A percentile compares a stretch with the other conserved stretches of the same genome.
These are phyloP conservation scores for Alternaria solani DNA, from an alignment of 2,329 filamentous ascomycete species.

Conservation along the genomic window DNA sequence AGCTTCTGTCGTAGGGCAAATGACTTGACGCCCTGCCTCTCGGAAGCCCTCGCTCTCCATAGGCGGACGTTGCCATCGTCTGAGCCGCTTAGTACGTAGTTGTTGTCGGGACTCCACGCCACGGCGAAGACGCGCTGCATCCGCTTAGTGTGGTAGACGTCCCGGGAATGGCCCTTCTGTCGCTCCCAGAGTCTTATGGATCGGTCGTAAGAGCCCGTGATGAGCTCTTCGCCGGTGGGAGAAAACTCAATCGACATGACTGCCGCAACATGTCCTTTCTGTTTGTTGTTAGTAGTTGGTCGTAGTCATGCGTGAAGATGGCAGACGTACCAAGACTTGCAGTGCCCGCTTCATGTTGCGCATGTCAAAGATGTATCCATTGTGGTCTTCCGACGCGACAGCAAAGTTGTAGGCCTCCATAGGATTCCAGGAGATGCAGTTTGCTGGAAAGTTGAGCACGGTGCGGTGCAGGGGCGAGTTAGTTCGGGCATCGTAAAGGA, in stretches of 20 bases:
- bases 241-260: slow-evolving; percentile 98
- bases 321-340: slow-evolving; percentile 69
- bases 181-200: slow-evolving; percentile 87
- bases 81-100: slow-evolving; percentile 87
- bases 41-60: slow-evolving; percentile 88
- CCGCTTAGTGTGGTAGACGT: slow-evolving; percentile 96
- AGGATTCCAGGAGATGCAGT: slow-evolving; percentile 93
- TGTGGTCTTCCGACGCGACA: slow-evolving; percentile 93
- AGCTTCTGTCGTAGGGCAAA: slow-evolving; percentile 84
- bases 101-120: slow-evolving; percentile 85
- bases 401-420: slow-evolving; percentile 98
- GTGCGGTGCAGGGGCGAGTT: slow-evolving; percentile 82
- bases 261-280: slow-evolving; percentile 84
- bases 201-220: slow-evolving; percentile 87
- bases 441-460: slow-evolving; percentile 86
- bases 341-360: slow-evolving; percentile 85
- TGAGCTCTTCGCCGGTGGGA: slow-evolving; percentile 91
- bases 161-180: slow-evolving; percentile 81
- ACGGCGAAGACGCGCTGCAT: slow-evolving; percentile 94
- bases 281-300: not conserved
- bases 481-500: slow-evolving; percentile 92
- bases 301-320: not conserved
- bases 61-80: slow-evolving; percentile 92
- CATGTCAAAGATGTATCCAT: slow-evolving; percentile 93
- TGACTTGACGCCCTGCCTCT: slow-evolving; percentile 84